Conservation (phyloP, 2,329 filamentous ascomycete species). For the Colletotrichum costaricense region DNA sequence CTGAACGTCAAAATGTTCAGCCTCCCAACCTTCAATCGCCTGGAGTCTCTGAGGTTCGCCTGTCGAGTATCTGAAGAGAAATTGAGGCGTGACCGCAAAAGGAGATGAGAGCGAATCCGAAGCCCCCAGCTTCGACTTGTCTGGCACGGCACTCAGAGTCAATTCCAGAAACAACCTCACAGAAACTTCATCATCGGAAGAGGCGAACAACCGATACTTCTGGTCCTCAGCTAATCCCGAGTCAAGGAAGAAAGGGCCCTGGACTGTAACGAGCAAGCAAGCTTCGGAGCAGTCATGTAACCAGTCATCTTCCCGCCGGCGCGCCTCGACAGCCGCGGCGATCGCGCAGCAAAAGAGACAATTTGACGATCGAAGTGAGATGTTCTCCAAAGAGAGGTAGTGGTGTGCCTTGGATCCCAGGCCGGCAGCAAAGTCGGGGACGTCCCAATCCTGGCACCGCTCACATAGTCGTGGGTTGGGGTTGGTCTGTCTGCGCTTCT, state of each 20-base stretch:
- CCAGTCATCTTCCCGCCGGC: not conserved
- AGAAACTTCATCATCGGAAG: not conserved
- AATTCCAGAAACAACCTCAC: slow-evolving; percentile 20
- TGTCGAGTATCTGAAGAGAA: not conserved
- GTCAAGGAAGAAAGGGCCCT: slow-evolving; percentile 22
- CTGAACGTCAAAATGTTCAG: not conserved
- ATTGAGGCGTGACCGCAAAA: slow-evolving; percentile 15
- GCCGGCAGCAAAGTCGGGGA: slow-evolving; percentile 17
- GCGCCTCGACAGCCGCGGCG: not conserved
- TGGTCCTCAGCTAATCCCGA: not conserved
- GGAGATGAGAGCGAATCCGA: not conserved
- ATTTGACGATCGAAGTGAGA: not conserved
- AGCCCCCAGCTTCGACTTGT: no score
- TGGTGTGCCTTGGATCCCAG: slow-evolving; percentile 10
- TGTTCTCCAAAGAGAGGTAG: not conserved
- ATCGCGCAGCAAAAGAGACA: not conserved
- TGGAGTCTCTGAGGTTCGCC: not conserved
- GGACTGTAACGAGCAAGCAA: not conserved
- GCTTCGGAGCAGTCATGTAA: not conserved
- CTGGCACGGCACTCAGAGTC: slow-evolving; percentile 2
- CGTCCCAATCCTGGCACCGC: slow-evolving; percentile 24
- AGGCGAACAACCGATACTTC: not conserved
- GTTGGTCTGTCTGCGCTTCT: not conserved
- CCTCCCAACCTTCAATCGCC: slow-evolving; percentile 7
- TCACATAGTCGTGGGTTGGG: slow-evolving; percentile 16